A percentile compares a stretch with the other conserved stretches of the same genome.
Conservation (phyloP, 306 rosid genomes). For the Spatholobus suberectus region DNA sequence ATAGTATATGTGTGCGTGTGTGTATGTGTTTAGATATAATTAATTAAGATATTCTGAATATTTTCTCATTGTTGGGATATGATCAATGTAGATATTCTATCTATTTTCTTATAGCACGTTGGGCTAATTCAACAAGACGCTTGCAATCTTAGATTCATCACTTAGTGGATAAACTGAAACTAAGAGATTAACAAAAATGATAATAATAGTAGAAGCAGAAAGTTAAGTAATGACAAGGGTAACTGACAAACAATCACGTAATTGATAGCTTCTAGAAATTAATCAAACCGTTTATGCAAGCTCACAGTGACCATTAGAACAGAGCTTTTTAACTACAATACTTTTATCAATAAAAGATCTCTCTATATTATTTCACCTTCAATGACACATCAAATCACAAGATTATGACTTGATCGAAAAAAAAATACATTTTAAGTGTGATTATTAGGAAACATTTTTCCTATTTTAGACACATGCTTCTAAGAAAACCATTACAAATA, state of each 20-base stretch:
- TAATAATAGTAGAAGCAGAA: neutral
- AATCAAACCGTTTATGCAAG: neutral
- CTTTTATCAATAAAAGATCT: neutral
- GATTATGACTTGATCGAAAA: neutral
- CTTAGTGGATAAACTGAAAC: conserved; percentile 21
- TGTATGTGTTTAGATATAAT: too few species aligned
- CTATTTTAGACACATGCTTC: neutral
- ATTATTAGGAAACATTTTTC: neutral
- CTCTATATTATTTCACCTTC: neutral
- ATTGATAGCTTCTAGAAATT: neutral
- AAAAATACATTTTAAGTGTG: neutral
- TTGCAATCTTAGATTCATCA: too few species aligned
- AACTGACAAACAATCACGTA: neutral
- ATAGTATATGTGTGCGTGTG: too few species aligned
- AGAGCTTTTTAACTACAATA: neutral
- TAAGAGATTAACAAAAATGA: neutral
- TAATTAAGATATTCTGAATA: too few species aligned
- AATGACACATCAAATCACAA: conserved; percentile 1
- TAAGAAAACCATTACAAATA: too few species aligned
- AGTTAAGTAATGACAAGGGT: neutral
- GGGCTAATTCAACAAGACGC: too few species aligned
- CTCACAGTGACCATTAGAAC: neutral
- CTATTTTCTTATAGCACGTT: too few species aligned
- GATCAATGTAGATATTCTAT: too few species aligned
- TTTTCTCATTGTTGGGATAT: too few species aligned